These are phyloP conservation scores for Syzygium aqueum DNA, from an alignment of 345 rosid species.

Conservation along the genomic window DNA sequence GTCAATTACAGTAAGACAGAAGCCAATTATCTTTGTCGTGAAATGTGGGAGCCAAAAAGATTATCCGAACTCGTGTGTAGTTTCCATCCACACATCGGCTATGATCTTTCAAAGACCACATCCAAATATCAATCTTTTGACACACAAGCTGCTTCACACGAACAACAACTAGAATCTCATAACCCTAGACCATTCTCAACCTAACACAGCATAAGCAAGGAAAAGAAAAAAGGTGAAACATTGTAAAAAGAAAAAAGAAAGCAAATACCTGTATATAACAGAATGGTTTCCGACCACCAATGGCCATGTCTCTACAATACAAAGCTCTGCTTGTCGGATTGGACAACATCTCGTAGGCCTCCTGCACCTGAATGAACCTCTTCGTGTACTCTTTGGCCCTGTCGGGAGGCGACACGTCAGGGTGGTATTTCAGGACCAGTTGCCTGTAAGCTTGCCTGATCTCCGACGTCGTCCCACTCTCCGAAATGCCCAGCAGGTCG, in stretches of 20 bases:
- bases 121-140: neutral
- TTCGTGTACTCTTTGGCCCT: slow-evolving; percentile 5
- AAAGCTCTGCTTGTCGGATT: slow-evolving; percentile 10
- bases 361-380: slow-evolving; percentile 12
- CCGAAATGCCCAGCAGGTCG: slow-evolving; percentile 14
- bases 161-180: neutral
- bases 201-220: neutral
- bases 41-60: neutral
- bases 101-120: neutral
- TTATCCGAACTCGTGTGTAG: neutral
- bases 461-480: slow-evolving; percentile 2
- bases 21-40: neutral
- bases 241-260: neutral
- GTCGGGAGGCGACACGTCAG: slow-evolving; percentile 11
- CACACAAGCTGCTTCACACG: neutral
- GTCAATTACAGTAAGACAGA: neutral
- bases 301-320: slow-evolving; percentile 5
- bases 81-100: neutral
- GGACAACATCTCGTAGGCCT: slow-evolving; percentile 18
- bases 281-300: slow-evolving; percentile 1
- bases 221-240: neutral
- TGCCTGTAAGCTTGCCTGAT: slow-evolving; percentile 22
- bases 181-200: neutral
- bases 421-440: slow-evolving; percentile 14
- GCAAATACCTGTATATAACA: neutral